Evolutionary conservation across 192 early-diverging fungal species (phyloP), one percentile per base, ranked within the genome.

Genomic region (Umbelopsis vinacea): DNA sequence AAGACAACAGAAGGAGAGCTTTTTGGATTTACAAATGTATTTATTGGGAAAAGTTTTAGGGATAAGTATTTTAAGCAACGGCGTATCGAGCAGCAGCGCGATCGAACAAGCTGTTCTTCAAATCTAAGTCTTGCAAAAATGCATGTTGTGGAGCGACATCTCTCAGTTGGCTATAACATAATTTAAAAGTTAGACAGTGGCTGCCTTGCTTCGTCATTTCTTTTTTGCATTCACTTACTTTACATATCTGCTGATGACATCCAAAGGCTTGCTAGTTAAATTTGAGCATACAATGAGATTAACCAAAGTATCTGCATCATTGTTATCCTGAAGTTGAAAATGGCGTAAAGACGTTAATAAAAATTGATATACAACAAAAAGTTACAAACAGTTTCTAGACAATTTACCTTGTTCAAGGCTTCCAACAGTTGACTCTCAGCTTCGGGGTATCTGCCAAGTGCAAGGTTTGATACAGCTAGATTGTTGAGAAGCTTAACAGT

Each of bases 91-190:
- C 69, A 24, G 87, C 83, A 66, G 80, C 74, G 29, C 92, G 85
- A 72, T 97, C 95, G 88, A 98, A 98, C 67, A 96, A 81, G 68
- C 86, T 87, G 8, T 88, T 86, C 79, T 97, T 95, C 68, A 90
- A 78, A 40, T 87, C 90, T 35, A 93, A 78, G 38, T 97, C 93
- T 67, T 84, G 76, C 45, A 98, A 73, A 67, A 93, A 91, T 17
- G 89, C 85, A 75, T 98, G 97, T 23, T 80, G 76, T 11, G 96
- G 95, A 21, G 91, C 83, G 0, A 84, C 85, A 19, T 93, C 88
- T 40, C 83, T 82, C 46, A 98, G 82, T 87, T 92, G 94, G 67
- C 89, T 63, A 15, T 19, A 35, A 2, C 17, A 12, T 14, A 37
- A 37, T 89, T 79, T 12, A 8, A 17, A 37, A 37, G 33, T 63